Percentiles rank a stretch among this genome's conserved stretches.
phyloP scores from a whole-genome alignment of 2,329 filamentous ascomycete species.

The Drechmeria coniospora region DNA sequence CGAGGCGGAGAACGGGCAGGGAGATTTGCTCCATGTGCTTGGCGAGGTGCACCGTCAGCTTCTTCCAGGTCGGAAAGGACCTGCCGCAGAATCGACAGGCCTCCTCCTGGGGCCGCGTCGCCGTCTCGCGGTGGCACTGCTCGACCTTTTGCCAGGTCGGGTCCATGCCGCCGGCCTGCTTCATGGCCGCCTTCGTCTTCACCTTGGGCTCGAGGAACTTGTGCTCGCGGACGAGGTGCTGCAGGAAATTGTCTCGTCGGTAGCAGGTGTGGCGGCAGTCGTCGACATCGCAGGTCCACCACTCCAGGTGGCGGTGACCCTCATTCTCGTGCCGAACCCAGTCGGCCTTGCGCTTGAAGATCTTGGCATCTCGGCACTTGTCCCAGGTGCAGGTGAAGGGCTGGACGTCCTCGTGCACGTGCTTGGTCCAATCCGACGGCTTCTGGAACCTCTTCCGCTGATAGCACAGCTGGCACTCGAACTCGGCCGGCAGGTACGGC shows the following conservation, averaged over 20 bases:
- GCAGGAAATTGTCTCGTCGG: constrained; percentile 81
- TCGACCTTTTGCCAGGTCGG: constrained; percentile 67
- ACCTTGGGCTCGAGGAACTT: constrained; percentile 70
- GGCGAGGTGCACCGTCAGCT: constrained; percentile 80
- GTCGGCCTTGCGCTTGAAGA: constrained; percentile 89
- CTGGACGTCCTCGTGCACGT: constrained; percentile 85
- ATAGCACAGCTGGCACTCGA: constrained; percentile 83
- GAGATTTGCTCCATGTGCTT: constrained; percentile 92
- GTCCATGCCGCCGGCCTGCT: constrained; percentile 41
- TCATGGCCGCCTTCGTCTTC: constrained; percentile 56
- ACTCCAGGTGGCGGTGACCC: constrained; percentile 74
- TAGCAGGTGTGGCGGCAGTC: constrained; percentile 75
- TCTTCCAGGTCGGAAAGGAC: constrained; percentile 74
- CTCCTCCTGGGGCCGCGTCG: constrained; percentile 52
- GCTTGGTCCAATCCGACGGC: constrained; percentile 93
- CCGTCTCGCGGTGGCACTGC: constrained; percentile 56
- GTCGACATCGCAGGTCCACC: constrained; percentile 72
- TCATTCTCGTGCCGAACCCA: constrained; percentile 94
- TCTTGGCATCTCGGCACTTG: constrained; percentile 68
- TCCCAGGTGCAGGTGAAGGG: constrained; percentile 89
- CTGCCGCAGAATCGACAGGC: constrained; percentile 79
- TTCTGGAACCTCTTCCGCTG: constrained; percentile 74
- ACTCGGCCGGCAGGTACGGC: constrained; percentile 61
- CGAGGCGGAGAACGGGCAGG: constrained; percentile 57
- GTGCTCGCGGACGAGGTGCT: constrained; percentile 84